Conservation (phyloP, 108 stramenopile genomes). For the Epipyxis sp. region DNA sequence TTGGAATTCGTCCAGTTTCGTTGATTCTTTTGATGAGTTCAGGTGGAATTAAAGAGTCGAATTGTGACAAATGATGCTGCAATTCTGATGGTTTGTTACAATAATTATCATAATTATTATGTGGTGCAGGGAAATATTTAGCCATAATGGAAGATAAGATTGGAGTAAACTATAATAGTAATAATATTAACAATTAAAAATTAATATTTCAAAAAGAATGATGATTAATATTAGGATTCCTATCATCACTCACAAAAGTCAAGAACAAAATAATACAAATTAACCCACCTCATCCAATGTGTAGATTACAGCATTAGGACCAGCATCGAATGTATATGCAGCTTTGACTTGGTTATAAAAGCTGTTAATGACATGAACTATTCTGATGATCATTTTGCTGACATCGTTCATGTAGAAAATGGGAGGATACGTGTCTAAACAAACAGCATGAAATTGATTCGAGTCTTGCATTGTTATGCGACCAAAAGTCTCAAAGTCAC, state of each 20-base stretch:
- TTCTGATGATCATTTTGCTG: conserved; percentile 35
- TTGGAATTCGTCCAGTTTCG: conserved; percentile 18
- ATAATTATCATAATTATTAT: too few relatives aligned
- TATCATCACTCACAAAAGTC: not conserved
- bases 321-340: conserved; percentile 98
- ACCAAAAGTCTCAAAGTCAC: conserved; percentile 88
- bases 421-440: conserved; percentile 98
- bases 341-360: conserved; percentile 71
- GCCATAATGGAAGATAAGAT: too few relatives aligned
- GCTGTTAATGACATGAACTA: conserved; percentile 46
- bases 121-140: too few relatives aligned
- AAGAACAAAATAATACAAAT: not conserved
- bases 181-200: too few relatives aligned
- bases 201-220: too few relatives aligned
- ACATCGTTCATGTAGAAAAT: conserved; percentile 98
- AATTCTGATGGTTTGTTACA: too few relatives aligned
- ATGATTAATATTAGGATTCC: not conserved
- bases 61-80: too few relatives aligned
- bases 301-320: conserved; percentile 90
- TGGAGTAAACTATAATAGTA: too few relatives aligned
- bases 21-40: too few relatives aligned
- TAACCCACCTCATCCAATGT: conserved; percentile 28
- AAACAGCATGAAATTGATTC: conserved; percentile 89
- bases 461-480: conserved; percentile 89
- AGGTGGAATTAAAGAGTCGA: too few relatives aligned